A percentile compares a stretch with the other conserved stretches of the same genome.
phyloP scores from a whole-genome alignment of 345 rosid genomes.

The thale cress (Arabidopsis thaliana) region DNA sequence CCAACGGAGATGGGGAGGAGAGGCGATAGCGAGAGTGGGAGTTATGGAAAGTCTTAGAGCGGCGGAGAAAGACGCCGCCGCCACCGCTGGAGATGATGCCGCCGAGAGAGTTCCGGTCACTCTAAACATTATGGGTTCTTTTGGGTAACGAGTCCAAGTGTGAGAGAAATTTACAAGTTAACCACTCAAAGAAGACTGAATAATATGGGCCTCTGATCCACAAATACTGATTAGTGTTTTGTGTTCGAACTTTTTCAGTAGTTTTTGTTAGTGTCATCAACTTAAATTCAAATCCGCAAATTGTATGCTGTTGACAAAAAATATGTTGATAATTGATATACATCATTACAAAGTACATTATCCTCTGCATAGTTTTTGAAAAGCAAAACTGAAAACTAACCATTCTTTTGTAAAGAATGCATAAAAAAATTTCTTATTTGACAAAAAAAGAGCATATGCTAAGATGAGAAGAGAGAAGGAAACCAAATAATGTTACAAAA shows the following conservation, averaged over 20 bases:
- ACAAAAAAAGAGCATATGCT: constrained; percentile 7
- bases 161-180: not conserved
- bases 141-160: constrained; percentile 14
- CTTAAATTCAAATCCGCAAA: not conserved
- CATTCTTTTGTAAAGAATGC: constrained; percentile 7
- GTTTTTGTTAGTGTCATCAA: no score
- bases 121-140: constrained; percentile 33
- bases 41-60: constrained; percentile 50
- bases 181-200: not conserved
- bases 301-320: not conserved
- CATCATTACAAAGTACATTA: not conserved
- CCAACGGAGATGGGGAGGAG: constrained; percentile 43
- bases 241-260: no score
- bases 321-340: not conserved
- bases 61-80: constrained; percentile 30
- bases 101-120: constrained; percentile 36
- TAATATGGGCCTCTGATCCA: constrained; percentile 14
- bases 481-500: constrained; percentile 17
- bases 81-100: constrained; percentile 36
- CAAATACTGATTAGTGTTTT: not conserved
- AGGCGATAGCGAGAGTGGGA: constrained; percentile 48
- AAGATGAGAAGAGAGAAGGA: constrained; percentile 1
- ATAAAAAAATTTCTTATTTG: not conserved
- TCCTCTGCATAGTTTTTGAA: not conserved
- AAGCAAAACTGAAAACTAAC: not conserved